These are phyloP conservation scores for Teunomyces pallodes DNA, from an alignment of 805 yeast genomes.

Conservation along the genomic window DNA sequence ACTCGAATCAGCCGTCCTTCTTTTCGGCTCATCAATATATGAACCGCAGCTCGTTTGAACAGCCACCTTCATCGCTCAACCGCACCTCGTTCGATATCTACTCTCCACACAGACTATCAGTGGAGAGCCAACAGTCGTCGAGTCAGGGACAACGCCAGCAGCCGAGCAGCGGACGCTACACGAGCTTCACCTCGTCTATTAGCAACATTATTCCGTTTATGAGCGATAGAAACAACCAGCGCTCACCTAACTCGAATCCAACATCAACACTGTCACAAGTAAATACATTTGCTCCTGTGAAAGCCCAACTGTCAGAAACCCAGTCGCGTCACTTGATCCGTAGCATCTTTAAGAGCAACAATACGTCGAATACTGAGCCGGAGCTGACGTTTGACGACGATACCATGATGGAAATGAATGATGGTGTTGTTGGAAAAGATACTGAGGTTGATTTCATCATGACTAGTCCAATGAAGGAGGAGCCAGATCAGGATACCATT, in stretches of 20 bases:
- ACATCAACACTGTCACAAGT: slow-evolving; percentile 14
- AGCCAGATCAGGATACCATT: slow-evolving; percentile 14
- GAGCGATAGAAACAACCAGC: slow-evolving; percentile 27
- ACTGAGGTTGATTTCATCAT: slow-evolving; percentile 14
- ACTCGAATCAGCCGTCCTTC: slow-evolving; percentile 42
- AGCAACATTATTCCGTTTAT: slow-evolving; percentile 42
- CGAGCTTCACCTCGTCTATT: slow-evolving; percentile 35
- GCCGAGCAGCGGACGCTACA: slow-evolving; percentile 22
- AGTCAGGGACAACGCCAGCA: slow-evolving; percentile 8
- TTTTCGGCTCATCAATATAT: slow-evolving; percentile 43
- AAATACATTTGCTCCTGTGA: not conserved
- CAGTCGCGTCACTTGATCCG: slow-evolving; percentile 27
- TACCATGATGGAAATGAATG: not conserved
- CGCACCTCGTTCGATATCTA: slow-evolving; percentile 35
- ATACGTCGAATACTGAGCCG: not conserved
- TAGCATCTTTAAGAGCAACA: slow-evolving; percentile 14
- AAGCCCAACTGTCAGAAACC: slow-evolving; percentile 14
- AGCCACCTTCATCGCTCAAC: slow-evolving; percentile 24
- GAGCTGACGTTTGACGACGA: not conserved
- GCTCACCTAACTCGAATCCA: slow-evolving; percentile 18
- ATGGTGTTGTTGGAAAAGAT: not conserved
- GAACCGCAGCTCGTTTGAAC: slow-evolving; percentile 37
- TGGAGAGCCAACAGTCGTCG: slow-evolving; percentile 28
- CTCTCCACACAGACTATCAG: slow-evolving; percentile 24
- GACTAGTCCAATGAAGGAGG: slow-evolving; percentile 22